phyloP scores from a whole-genome alignment of 257 asterid species.

The Datura wrightii region DNA sequence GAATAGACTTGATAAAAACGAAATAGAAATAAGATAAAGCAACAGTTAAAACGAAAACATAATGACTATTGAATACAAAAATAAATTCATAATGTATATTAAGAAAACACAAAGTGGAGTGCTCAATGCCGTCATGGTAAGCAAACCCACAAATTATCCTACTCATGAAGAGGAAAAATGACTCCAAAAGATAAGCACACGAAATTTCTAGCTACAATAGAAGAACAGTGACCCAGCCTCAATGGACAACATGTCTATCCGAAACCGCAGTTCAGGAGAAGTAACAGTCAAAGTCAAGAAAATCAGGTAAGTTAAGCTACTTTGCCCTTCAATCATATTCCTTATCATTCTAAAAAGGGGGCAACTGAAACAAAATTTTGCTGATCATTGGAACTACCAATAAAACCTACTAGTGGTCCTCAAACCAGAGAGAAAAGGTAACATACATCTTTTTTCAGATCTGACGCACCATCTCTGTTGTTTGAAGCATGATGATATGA shows the following conservation, averaged over 20 bases:
- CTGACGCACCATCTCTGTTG: slow-evolving; percentile 54
- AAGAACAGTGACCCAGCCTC: background rate
- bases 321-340: background rate
- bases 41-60: background rate
- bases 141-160: background rate
- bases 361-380: background rate
- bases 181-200: background rate
- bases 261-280: background rate
- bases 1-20: background rate
- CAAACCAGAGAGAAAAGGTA: slow-evolving; percentile 34
- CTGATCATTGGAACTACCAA: background rate
- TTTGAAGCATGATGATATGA: slow-evolving; percentile 50
- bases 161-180: background rate
- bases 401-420: slow-evolving; percentile 16
- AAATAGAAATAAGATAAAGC: background rate
- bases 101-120: background rate
- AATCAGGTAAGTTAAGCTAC: background rate
- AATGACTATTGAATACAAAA: background rate
- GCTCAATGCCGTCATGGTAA: background rate
- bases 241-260: background rate
- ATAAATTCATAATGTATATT: background rate
- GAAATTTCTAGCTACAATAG: background rate
- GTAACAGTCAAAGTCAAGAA: background rate
- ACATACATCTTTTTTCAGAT: slow-evolving; percentile 68
- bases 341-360: slow-evolving; percentile 16